A percentile compares a stretch with the other conserved stretches of the same genome.
phyloP scores from a whole-genome alignment of 2,329 filamentous ascomycete species.

The Diaporthe caulivora region DNA sequence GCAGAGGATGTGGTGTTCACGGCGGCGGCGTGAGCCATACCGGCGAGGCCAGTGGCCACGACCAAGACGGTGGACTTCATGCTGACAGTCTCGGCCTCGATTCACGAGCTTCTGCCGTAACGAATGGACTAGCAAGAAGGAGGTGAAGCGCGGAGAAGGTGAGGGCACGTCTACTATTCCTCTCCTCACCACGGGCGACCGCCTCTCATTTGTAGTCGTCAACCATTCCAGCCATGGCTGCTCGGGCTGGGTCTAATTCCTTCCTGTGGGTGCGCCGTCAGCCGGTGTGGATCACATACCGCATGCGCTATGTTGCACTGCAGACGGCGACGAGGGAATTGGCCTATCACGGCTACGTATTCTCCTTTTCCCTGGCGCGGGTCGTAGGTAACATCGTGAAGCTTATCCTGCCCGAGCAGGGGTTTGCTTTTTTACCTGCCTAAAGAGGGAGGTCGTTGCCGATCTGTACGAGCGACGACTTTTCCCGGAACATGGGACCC shows the following conservation, averaged over 20 bases:
- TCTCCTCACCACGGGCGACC: not conserved
- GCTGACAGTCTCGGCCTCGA: not conserved
- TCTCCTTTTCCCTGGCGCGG: slow-evolving; percentile 6
- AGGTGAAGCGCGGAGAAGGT: not conserved
- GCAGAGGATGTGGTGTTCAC: slow-evolving; percentile 29
- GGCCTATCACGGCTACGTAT: slow-evolving; percentile 14
- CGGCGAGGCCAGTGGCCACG: slow-evolving; percentile 22
- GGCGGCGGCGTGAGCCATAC: slow-evolving; percentile 18
- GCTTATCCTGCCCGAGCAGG: slow-evolving; percentile 21
- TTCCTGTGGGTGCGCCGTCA: slow-evolving; percentile 1
- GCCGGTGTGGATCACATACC: not conserved
- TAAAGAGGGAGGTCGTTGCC: slow-evolving; percentile 4
- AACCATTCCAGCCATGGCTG: slow-evolving; percentile 7
- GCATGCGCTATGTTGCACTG: slow-evolving; percentile 20
- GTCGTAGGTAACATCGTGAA: slow-evolving; percentile 15
- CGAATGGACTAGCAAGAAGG: slow-evolving; percentile 1
- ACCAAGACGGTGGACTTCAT: slow-evolving; percentile 30
- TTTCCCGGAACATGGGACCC: not conserved
- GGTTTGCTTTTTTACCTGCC: not conserved
- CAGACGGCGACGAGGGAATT: slow-evolving; percentile 23
- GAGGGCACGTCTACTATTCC: not conserved
- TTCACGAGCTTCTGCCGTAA: slow-evolving; percentile 17
- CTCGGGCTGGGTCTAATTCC: not conserved
- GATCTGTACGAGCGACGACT: not conserved
- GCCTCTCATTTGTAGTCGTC: slow-evolving; percentile 29